A percentile compares a stretch with the other conserved stretches of the same genome.
These are phyloP conservation scores for Withania somnifera DNA, from an alignment of 305 asterid genomes.

Conservation along the genomic window DNA sequence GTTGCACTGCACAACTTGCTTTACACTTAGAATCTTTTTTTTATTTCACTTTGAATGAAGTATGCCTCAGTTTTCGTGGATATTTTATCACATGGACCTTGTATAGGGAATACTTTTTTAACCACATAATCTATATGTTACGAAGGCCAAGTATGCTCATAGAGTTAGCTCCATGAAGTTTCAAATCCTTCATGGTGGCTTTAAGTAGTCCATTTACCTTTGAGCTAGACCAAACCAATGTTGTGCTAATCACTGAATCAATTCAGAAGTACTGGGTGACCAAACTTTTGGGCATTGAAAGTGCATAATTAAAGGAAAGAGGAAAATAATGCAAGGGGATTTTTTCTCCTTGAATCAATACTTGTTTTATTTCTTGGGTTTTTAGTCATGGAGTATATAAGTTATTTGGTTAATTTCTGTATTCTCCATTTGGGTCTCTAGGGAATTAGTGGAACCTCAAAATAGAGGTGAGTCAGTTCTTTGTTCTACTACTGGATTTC, in stretches of 20 bases:
- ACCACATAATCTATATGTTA: neutral
- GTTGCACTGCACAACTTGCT: neutral
- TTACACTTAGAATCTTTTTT: neutral
- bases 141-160: neutral
- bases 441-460: no score
- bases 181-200: neutral
- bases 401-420: no score
- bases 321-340: no score
- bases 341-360: no score
- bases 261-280: neutral
- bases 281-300: neutral
- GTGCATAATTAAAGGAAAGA: neutral
- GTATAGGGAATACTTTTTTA: neutral
- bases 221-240: neutral
- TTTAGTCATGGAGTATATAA: no score
- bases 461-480: no score
- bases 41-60: neutral
- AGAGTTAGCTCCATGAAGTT: neutral
- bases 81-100: neutral
- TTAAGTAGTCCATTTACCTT: neutral
- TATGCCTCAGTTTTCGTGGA: neutral
- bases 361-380: no score
- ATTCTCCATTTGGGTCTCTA: no score
- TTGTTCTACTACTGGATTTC: no score
- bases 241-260: neutral